Conservation (phyloP, 441 rosid species). For the Daphne laureola region DNA sequence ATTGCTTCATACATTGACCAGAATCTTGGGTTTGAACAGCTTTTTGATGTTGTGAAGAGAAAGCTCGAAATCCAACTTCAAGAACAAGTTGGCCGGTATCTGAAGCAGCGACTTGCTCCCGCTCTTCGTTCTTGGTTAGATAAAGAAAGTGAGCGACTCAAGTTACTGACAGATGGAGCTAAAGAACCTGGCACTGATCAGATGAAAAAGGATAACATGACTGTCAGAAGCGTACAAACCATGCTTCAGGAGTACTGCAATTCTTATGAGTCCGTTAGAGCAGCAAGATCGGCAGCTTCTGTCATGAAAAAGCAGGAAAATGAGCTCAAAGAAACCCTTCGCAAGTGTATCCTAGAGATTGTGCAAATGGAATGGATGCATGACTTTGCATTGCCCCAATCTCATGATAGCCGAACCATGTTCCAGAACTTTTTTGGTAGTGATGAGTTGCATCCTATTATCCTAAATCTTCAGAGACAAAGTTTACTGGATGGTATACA, state of each 20-base stretch:
- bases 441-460: conserved; percentile 42
- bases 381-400: conserved; percentile 51
- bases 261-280: conserved; percentile 85
- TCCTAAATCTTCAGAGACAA: conserved; percentile 63
- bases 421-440: conserved; percentile 53
- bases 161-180: conserved; percentile 37
- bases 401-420: conserved; percentile 48
- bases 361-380: conserved; percentile 96
- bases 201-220: conserved; percentile 37
- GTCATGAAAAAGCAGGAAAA: conserved; percentile 68
- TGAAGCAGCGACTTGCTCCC: conserved; percentile 62
- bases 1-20: conserved; percentile 68
- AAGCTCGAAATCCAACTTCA: conserved; percentile 80
- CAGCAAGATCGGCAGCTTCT: conserved; percentile 78
- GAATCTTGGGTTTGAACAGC: conserved; percentile 90
- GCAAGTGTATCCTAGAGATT: conserved; percentile 71
- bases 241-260: conserved; percentile 94
- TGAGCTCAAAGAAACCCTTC: conserved; percentile 70
- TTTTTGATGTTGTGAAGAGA: conserved; percentile 65
- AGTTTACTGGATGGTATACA: conserved; percentile 67
- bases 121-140: conserved; percentile 61
- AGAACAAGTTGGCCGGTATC: conserved; percentile 56
- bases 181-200: conserved; percentile 39
- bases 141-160: conserved; percentile 55
- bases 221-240: conserved; percentile 56